A percentile compares a stretch with the other conserved stretches of the same genome.
These are phyloP conservation scores for Torrubiellomyces zombiae DNA, from an alignment of 2,329 filamentous ascomycete genomes.

Conservation along the genomic window DNA sequence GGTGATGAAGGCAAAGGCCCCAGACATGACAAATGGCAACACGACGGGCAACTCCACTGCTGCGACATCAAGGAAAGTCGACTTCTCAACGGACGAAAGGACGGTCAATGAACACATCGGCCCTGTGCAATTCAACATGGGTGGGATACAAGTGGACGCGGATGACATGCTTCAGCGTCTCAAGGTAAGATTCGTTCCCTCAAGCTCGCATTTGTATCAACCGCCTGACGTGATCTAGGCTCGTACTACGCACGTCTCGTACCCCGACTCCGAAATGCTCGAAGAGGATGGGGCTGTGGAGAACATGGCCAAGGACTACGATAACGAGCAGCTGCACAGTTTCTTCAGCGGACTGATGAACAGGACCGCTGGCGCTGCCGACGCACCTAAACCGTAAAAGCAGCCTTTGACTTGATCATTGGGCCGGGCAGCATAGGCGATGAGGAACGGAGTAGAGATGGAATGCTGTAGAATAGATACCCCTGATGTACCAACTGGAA, in stretches of 20 bases:
- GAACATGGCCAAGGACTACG: slow-evolving; percentile 25
- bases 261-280: slow-evolving; percentile 24
- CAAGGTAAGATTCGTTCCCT: slow-evolving; percentile 40
- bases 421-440: background rate
- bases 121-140: slow-evolving; percentile 95
- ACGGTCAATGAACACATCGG: slow-evolving; percentile 67
- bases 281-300: slow-evolving; percentile 19
- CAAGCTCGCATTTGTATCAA: no score
- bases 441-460: slow-evolving; percentile 5
- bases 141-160: slow-evolving; percentile 88
- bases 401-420: slow-evolving; percentile 1
- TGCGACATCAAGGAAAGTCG: slow-evolving; percentile 10
- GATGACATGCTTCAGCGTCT: slow-evolving; percentile 82
- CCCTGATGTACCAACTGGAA: no score
- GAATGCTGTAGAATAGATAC: slow-evolving; percentile 27
- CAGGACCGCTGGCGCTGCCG: slow-evolving; percentile 20
- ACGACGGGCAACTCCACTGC: no score
- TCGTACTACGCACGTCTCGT: slow-evolving; percentile 34
- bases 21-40: slow-evolving; percentile 22
- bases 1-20: slow-evolving; percentile 35
- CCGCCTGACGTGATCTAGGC: no score
- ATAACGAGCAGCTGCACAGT: slow-evolving; percentile 40
- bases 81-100: slow-evolving; percentile 24
- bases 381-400: slow-evolving; percentile 7
- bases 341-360: slow-evolving; percentile 47